Percentiles rank a stretch among this genome's conserved stretches.
Evolutionary conservation across 768 basidiomycete species (phyloP).

Genomic region (Mycena kentingensis): DNA sequence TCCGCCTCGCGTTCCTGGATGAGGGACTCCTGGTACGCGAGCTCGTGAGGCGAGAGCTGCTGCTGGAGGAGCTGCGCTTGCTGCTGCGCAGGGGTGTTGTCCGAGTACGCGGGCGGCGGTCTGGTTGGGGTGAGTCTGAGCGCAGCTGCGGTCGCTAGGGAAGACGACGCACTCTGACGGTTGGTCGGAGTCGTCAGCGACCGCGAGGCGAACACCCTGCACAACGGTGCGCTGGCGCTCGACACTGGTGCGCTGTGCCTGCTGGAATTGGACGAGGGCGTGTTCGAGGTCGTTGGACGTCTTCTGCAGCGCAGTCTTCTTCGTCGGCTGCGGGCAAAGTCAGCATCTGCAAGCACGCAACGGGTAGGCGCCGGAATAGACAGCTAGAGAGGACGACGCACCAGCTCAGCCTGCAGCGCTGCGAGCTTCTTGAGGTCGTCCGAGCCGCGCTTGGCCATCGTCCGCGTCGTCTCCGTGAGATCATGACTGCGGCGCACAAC

Average conservation of each 20-base stretch:
- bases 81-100: slow-evolving; percentile 56
- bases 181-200: slow-evolving; percentile 75
- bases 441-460: slow-evolving; percentile 92
- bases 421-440: slow-evolving; percentile 92
- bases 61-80: slow-evolving; percentile 71
- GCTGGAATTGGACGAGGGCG: slow-evolving; percentile 89
- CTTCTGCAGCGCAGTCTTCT: slow-evolving; percentile 86
- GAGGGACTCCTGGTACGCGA: slow-evolving; percentile 93
- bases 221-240: slow-evolving; percentile 90
- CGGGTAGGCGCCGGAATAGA: background rate
- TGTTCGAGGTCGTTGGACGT: slow-evolving; percentile 91
- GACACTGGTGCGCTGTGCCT: slow-evolving; percentile 86
- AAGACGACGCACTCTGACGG: slow-evolving; percentile 27
- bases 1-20: slow-evolving; percentile 93
- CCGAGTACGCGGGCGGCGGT: slow-evolving; percentile 35
- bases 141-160: background rate
- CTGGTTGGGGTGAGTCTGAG: background rate
- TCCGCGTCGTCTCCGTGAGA: slow-evolving; percentile 90
- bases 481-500: slow-evolving; percentile 64
- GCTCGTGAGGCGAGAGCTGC: slow-evolving; percentile 85
- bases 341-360: slow-evolving; percentile 2
- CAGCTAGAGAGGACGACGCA: slow-evolving; percentile 33
- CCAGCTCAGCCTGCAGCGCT: slow-evolving; percentile 60
- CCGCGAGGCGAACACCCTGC: slow-evolving; percentile 78
- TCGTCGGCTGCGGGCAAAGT: slow-evolving; percentile 58